Percentiles rank a stretch among this genome's conserved stretches.
phyloP scores from a whole-genome alignment of 371 early-diverging fungal species.

The Actinomortierella ambigua region DNA sequence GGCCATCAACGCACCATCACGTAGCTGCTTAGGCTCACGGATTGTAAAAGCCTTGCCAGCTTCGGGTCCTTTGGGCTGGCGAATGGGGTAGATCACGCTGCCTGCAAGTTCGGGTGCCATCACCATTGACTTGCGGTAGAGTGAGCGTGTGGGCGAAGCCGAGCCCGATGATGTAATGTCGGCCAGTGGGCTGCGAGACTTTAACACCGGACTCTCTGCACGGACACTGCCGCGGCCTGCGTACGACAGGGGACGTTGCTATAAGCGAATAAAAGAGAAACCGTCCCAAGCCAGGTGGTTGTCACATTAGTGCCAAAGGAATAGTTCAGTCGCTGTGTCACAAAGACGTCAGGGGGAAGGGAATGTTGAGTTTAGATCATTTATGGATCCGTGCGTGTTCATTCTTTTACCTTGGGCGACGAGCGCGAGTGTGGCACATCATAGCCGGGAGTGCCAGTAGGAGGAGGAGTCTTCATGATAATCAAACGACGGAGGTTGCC shows the following conservation, averaged over 20 bases:
- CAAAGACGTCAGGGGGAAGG: no score
- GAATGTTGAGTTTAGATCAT: no score
- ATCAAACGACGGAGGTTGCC: conserved; percentile 42
- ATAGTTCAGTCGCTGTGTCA: no score
- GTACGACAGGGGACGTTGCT: conserved; percentile 41
- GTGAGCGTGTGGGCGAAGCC: conserved; percentile 35
- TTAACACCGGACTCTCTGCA: conserved; percentile 37
- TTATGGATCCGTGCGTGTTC: no score
- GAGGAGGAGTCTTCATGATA: conserved; percentile 33
- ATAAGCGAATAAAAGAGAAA: background rate
- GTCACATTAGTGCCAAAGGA: no score
- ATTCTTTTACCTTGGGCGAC: no score
- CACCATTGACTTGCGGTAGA: conserved; percentile 36
- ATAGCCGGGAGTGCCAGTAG: background rate
- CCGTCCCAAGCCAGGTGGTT: no score
- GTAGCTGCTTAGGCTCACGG: conserved; percentile 38
- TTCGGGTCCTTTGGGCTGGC: conserved; percentile 67
- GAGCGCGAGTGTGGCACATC: no score
- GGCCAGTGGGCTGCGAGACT: conserved; percentile 15
- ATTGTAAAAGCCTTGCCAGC: conserved; percentile 57
- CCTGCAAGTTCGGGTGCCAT: conserved; percentile 18
- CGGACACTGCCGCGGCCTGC: conserved; percentile 38
- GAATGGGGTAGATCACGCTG: conserved; percentile 57
- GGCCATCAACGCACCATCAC: conserved; percentile 33
- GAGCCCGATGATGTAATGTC: conserved; percentile 36